Evolutionary conservation across 257 asterid species (phyloP), one percentile per base, ranked within the genome.

Genomic region (Penstemon barbatus): DNA sequence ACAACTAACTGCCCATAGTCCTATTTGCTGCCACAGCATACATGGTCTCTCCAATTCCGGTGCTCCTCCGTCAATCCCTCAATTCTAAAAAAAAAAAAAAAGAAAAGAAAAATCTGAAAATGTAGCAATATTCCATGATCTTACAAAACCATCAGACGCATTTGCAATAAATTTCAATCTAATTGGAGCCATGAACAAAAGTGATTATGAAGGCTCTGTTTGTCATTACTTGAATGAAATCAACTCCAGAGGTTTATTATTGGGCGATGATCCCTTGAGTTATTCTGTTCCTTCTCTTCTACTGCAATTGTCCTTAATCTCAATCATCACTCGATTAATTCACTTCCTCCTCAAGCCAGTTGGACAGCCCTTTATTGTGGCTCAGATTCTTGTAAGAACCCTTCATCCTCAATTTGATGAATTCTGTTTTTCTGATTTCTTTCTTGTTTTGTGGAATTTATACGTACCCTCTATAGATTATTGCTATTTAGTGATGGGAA

Each of bases 361-460:
- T 39, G 85, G 88, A 71, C 89, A 87, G 61, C 91, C 95, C 73
- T 60, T 82, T 69, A 78, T 85, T 60, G 84, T 87, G 49, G 82
- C 89, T 60, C 95, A 87, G 70, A 87, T 87, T 78, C 84, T 85
- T 37, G 95, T 87, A 71, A 85, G 87, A 53, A 25, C 68, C 48
- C 2, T 41, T 6, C 8, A 44, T 63, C 13, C 42, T 55, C 10
- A n/a, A 50, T 44, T 61, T 65, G 8, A 36, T 65, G 8, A 36
- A 39, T 42, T 18, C 67, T 5, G 10, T 4, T 9, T 45, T 5
- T 11, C 49, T 38, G 40, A 54, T 63, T 61, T 64, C 6, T 38
- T 33, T 52, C 5, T 13, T 8, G 1, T 42, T 72, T 72, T 44
- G 10, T 6, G 18, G 8, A 70, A 25, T 25, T 1, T 25, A 58